Evolutionary conservation across 768 basidiomycete genomes (phyloP), one percentile per base, ranked within the genome.

Genomic region (Tylopilus rubrobrunneus): DNA sequence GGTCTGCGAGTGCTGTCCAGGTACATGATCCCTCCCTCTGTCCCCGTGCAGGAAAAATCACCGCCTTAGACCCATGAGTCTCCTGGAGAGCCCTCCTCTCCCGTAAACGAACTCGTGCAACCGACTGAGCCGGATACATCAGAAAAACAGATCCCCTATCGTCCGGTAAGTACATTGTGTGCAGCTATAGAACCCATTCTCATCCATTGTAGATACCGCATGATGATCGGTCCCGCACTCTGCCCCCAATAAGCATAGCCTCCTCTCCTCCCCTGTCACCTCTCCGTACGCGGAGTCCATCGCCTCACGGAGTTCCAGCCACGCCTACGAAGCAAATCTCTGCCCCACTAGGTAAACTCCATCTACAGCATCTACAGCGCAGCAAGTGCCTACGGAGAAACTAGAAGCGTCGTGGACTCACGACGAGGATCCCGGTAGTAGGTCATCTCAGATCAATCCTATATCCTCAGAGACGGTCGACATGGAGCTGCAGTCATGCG

Each of bases 201-300:
- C 62, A 72, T 66, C n/a, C 51, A 29, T 39, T 49, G 63, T 66
- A 65, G 71, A 72, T 59, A 70, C 56, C 54, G 42, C 49, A 48
- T 45, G 59, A 60, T 40, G 69, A 66, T 49, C 68, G 52, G 48
- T 74, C 77, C 17, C 71, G 80, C 52, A 85, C 78, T 66, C 69
- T 81, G 44, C 81, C 82, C 45, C 82, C 81, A 1, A 84, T 83
- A 81, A 85, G 84, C 51, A 72, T 85, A 41, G 82, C 78, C 57
- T 81, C 71, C 55, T 74, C 74, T 10, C 73, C 75, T 34, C 56
- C 68, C 42, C 67, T 58, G 31, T 58, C 67, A 5, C 66, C 61
- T 6, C 31, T 53, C 29, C 48, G 7, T n/a, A 39, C 49, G 1
- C 56, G 15, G 34, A 49, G 34, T 29, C 43, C 56, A 21, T 45